Base-by-base conservation (phyloP, 805 yeast genomes). In the Saturnispora sanitii region DNA sequence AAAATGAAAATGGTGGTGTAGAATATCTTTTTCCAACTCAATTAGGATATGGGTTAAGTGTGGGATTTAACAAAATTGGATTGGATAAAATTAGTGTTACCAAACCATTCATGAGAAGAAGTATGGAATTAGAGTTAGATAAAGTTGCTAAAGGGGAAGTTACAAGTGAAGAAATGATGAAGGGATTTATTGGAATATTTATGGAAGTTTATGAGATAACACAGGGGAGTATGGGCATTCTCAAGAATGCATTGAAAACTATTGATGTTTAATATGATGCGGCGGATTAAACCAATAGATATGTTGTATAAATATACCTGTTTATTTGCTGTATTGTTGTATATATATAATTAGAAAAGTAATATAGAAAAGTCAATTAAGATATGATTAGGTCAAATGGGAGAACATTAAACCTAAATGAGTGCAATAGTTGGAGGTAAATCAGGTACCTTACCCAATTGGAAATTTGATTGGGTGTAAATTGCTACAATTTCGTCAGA, bases 101-200 rank as follows among this genome's bases (percentile, higher is more conserved):
- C 0, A 90, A 92, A 52, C 99, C 99, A 4, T 82, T 83, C 50
- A 61, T 92, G 45, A 66, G 99, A 41, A 77, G 81, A 40, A 76
- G 74, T 33, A 65, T 92, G 57, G 98, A 92, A 54, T 62, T 57
- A 13, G 72, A 75, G 37, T 65, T 92, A 52, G 72, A 66, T 41
- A 67, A 69, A 29, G 83, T 92, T 3, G 82, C 88, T 40, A 68
- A 70, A 1, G 96, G 96, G 0, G 48, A 52, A 4, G 61, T 66
- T 26, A 56, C 72, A 1, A 76, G 73, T 49, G 63, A 63, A 3
- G 67, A 65, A 11, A 92, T 86, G 1, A 52, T 79, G 2, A 53
- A 58, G 3, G 77, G 75, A 48, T 71, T 79, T 34, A 55, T 81
- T 8, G 57, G 58, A 23, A 62, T 75, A 53, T 86, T 82, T 54